Evolutionary conservation across 768 basidiomycete genomes (phyloP).

Genomic region (Tricholoma sp.): DNA sequence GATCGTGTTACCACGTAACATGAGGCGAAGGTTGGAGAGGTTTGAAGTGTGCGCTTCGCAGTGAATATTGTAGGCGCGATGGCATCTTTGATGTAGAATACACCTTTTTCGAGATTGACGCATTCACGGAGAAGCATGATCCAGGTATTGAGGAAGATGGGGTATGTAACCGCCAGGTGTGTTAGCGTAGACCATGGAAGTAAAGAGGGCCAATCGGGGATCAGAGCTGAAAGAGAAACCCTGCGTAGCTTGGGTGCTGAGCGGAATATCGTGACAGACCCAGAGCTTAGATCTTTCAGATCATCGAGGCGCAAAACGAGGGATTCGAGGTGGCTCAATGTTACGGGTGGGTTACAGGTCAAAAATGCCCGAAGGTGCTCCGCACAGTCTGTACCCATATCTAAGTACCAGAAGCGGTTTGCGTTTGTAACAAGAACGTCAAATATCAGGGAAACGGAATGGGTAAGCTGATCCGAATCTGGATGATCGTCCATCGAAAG

Average conservation of each 20-base stretch:
- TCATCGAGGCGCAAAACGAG: no score
- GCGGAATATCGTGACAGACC: neutral
- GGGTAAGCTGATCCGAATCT: no score
- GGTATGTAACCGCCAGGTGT: neutral
- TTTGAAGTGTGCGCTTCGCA: no score
- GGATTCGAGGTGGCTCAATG: no score
- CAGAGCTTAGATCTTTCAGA: neutral
- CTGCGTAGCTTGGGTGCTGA: neutral
- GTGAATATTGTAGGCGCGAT: no score
- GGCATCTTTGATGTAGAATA: no score
- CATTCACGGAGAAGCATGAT: neutral
- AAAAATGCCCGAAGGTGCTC: neutral
- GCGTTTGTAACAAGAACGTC: neutral
- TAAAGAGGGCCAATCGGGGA: neutral
- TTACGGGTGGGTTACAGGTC: no score
- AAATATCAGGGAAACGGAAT: neutral
- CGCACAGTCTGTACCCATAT: neutral
- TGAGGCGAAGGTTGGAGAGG: no score
- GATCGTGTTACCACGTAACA: no score
- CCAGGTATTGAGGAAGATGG: neutral
- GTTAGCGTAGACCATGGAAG: neutral
- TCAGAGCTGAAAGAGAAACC: neutral
- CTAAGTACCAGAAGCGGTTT: neutral
- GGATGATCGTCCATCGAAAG: no score
- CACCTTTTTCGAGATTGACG: neutral